A percentile compares a stretch with the other conserved stretches of the same genome.
Conservation (phyloP, 345 rosid genomes). For the Eucalyptus rudis region DNA sequence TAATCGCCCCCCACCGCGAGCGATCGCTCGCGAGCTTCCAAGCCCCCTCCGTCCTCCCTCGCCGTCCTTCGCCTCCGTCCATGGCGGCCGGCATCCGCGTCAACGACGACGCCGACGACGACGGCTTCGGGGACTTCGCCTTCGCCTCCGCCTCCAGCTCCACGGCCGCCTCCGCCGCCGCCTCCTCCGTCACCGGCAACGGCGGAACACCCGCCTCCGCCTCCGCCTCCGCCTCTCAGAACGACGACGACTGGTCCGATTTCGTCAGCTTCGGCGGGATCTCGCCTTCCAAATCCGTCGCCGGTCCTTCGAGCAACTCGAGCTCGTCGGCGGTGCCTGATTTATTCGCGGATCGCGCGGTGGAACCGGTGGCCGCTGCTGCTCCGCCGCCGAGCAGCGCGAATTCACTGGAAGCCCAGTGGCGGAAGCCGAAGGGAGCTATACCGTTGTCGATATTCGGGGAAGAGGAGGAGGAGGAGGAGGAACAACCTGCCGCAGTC, state of each 20-base stretch:
- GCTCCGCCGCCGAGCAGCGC: not conserved
- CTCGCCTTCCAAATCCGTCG: not conserved
- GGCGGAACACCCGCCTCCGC: constrained; percentile 11
- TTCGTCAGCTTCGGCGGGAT: constrained; percentile 24
- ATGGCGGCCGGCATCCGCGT: not conserved
- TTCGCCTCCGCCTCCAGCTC: constrained; percentile 5
- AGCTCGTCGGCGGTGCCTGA: not conserved
- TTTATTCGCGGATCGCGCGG: not conserved
- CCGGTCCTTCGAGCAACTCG: constrained; percentile 13
- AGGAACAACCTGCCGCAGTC: constrained; percentile 17
- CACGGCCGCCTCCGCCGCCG: not conserved
- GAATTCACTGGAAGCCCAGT: constrained; percentile 14
- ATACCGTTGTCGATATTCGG: constrained; percentile 88
- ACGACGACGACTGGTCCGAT: constrained; percentile 82
- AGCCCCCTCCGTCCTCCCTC: not conserved
- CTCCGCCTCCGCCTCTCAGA: constrained; percentile 4
- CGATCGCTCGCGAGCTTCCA: not conserved
- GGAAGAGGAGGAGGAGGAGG: constrained; percentile 18
- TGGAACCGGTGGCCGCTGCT: not conserved
- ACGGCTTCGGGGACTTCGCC: constrained; percentile 37
- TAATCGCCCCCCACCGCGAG: not conserved
- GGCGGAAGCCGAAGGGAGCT: constrained; percentile 46
- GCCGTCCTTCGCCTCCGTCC: not conserved
- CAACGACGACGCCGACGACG: constrained; percentile 31
- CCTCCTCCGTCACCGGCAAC: not conserved